Conservation (phyloP, 768 basidiomycete species). For the Suillus hirtellus region DNA sequence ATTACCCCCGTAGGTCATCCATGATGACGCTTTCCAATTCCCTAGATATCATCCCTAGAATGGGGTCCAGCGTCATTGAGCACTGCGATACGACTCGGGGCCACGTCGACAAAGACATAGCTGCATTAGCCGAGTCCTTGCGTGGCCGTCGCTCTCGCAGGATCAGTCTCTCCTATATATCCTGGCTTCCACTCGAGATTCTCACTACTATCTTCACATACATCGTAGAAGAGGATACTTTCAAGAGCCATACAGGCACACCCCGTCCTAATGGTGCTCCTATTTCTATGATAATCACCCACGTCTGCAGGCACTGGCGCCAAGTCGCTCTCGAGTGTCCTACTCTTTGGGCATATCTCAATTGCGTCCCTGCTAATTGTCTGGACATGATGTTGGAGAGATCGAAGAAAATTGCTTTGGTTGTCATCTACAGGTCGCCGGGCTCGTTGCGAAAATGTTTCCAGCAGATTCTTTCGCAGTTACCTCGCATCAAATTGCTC, state of each 20-base stretch:
- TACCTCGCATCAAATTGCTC: conserved; percentile 36
- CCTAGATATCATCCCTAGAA: not conserved
- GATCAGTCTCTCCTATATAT: conserved; percentile 20
- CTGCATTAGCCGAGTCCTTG: conserved; percentile 14
- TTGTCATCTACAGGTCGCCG: conserved; percentile 31
- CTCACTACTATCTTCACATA: conserved; percentile 22
- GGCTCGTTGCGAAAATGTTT: not conserved
- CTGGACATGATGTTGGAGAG: conserved; percentile 45
- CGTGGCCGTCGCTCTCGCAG: conserved; percentile 18
- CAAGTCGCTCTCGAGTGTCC: conserved; percentile 50
- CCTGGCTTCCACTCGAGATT: conserved; percentile 24
- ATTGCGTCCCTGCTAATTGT: conserved; percentile 36
- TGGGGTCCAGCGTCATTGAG: not conserved
- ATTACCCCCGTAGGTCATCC: not conserved
- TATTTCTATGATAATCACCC: conserved; percentile 50
- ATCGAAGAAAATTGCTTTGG: conserved; percentile 41
- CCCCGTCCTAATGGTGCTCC: conserved; percentile 9
- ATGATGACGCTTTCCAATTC: not conserved
- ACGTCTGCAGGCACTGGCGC: conserved; percentile 64
- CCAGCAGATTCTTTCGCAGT: conserved; percentile 29
- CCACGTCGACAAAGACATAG: conserved; percentile 21
- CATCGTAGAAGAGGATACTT: not conserved
- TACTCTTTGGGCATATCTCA: conserved; percentile 54
- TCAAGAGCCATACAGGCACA: not conserved
- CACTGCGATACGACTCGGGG: not conserved